A percentile compares a stretch with the other conserved stretches of the same genome.
Conservation (phyloP, 164 flowering plant species). For the Vitis rotundifolia region DNA sequence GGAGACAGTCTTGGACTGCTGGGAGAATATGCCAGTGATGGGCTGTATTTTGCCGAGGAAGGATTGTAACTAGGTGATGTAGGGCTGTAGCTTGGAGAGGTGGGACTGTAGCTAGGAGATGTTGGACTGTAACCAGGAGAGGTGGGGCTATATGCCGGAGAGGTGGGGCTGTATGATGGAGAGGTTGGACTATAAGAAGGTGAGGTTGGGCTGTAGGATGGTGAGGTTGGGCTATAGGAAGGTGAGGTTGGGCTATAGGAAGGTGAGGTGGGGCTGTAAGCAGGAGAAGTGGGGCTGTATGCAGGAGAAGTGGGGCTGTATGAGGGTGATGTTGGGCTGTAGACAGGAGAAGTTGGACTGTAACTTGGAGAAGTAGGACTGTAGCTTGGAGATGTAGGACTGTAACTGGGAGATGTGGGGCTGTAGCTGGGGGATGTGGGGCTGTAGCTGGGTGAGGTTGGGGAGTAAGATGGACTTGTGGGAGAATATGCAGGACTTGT, state of each 20-base stretch:
- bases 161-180: constrained; percentile 69
- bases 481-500: constrained; percentile 90
- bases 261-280: constrained; percentile 95
- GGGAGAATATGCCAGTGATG: constrained; percentile 87
- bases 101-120: too few relatives aligned
- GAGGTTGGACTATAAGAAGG: constrained; percentile 83
- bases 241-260: constrained; percentile 91
- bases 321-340: constrained; percentile 91
- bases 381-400: constrained; percentile 82
- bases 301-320: constrained; percentile 95
- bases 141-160: too few relatives aligned
- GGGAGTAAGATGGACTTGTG: constrained; percentile 82
- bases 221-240: constrained; percentile 82
- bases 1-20: constrained; percentile 81
- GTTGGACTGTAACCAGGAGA: too few relatives aligned
- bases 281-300: constrained; percentile 91
- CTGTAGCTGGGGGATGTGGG: constrained; percentile 22
- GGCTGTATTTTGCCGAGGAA: constrained; percentile 73
- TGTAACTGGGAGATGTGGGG: constrained; percentile 52
- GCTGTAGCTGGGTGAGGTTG: constrained; percentile 55
- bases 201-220: constrained; percentile 82
- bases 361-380: constrained; percentile 91
- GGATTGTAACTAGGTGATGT: too few relatives aligned
- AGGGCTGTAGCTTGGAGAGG: too few relatives aligned
- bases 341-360: constrained; percentile 89